Base-by-base conservation (phyloP, 2,329 filamentous ascomycete genomes). In the Aplosporella prunicola region DNA sequence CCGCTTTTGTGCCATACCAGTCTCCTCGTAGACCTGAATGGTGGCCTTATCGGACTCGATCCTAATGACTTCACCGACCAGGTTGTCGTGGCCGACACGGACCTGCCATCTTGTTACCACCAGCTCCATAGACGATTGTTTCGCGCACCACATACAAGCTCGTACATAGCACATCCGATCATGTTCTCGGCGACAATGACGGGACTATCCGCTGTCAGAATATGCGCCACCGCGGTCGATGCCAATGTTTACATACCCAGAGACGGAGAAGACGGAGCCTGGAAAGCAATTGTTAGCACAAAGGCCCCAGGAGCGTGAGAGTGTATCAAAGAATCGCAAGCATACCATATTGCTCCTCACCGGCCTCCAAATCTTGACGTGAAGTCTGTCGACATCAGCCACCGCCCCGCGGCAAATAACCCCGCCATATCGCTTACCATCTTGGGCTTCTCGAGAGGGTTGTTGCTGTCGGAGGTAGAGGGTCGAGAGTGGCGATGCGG, bases 91-190 rank as follows among this genome's bases (percentile, higher is more conserved):
- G 52, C 91, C 88, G 52, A 98, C 89, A 69, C 76, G 82, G 62
- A 93, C 88, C 84, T 89, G 47, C 20, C 32, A 13, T 6, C 8
- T n/a, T n/a, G 27, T 57, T 31, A 56, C 9, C 5, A 28, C 32
- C 34, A 4, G 20, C 41, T 38, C 20, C 11, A 38, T 18, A 13
- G 22, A 8, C 8, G 22, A n/a, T 24, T 24, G 22, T 8, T 9
- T 34, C 28, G 46, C 30, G 41, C 27, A 16, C 36, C 27, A 62
- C 78, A 52, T 72, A 87, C 87, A 70, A 98, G 74, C 70, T 98
- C 91, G 78, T 96, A 95, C 91, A 98, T 98, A 64, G 91, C 88
- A 74, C 91, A 91, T 63, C 91, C 91, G 58, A 89, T 86, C 88
- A 98, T 94, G 66, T 95, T 80, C 71, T 96, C 89, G 60, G 89